Evolutionary conservation across 305 asterid genomes (phyloP), one percentile per base, ranked within the genome.

Genomic region (Lippia alba): DNA sequence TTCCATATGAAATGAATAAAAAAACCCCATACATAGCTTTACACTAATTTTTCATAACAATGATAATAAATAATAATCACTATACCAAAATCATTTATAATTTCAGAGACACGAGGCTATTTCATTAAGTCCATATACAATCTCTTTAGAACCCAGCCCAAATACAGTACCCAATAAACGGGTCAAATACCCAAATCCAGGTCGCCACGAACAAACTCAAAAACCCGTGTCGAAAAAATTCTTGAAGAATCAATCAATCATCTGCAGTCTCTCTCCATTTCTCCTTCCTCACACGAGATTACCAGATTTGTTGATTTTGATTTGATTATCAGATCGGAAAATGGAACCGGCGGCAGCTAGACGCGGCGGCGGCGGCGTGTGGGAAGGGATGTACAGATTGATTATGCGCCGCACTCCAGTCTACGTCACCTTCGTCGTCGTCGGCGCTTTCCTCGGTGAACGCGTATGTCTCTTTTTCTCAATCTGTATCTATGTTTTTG

Each of bases 371-470:
- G n/a, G 96, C 71, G 96, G 96, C 32, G 66, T 79, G 58, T 79
- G 87, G 81, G 98, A 95, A 75, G 94, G 96, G 53, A 58, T 94
- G 69, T 94, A 92, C 84, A 81, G 88, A 53, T 44, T 92, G 50
- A 50, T 90, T 59, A 87, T 90, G 97, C 93, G 97, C 73, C 94
- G 98, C 14, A 92, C 88, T 67, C 88, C 99, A 56, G 80, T 92
- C 66, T 90, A 88, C 61, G 98, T 86, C 46, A 94, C 98, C 69
- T 92, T 90, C 84, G 96, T 94, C 91, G 77, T 94, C 85, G 89
- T 87, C 62, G 99, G 99, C 54, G 98, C 99, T 76, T 89, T 95
- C 45, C 54, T 89, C 80, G 96, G 88, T 33, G 99, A 95, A 95
- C 86, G 98, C 74, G 97, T 92, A 57, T 54, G 93, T 76, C 49